These are phyloP conservation scores for Xylaria multiplex DNA, from an alignment of 2,329 filamentous ascomycete species.

Conservation along the genomic window DNA sequence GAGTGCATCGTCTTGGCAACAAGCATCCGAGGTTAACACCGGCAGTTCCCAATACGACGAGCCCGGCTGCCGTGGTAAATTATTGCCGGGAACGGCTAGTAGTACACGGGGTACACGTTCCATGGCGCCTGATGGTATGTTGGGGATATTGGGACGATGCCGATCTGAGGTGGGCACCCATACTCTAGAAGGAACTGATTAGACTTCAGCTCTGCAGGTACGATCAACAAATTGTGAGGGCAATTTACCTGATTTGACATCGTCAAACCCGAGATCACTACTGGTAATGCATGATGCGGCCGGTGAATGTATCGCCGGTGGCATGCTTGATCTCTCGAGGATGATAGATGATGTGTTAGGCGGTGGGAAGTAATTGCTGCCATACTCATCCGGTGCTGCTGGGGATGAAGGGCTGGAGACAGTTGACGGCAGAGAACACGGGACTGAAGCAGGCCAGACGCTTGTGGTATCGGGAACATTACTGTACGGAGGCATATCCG, in stretches of 20 bases:
- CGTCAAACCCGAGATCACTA: conserved; percentile 51
- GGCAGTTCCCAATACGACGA: conserved; percentile 49
- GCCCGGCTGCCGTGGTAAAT: conserved; percentile 35
- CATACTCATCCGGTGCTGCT: conserved; percentile 59
- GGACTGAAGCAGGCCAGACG: conserved; percentile 57
- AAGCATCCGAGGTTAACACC: conserved; percentile 47
- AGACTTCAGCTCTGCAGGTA: conserved; percentile 42
- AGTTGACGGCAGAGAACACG: conserved; percentile 58
- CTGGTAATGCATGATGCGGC: conserved; percentile 46
- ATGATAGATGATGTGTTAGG: conserved; percentile 60
- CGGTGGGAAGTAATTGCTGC: conserved; percentile 59
- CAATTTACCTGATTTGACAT: conserved; percentile 49
- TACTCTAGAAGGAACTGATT: conserved; percentile 47
- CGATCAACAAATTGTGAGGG: conserved; percentile 24
- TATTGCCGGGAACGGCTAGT: conserved; percentile 46
- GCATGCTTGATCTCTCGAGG: conserved; percentile 50
- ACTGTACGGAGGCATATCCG: conserved; percentile 55
- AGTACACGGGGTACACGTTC: conserved; percentile 52
- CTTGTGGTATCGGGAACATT: conserved; percentile 57
- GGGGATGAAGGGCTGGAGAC: conserved; percentile 65
- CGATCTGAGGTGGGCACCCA: conserved; percentile 48
- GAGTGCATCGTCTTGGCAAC: conserved; percentile 50
- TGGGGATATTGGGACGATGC: conserved; percentile 48
- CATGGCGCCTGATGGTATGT: conserved; percentile 50
- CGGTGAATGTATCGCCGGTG: conserved; percentile 47